Evolutionary conservation across 2,329 filamentous ascomycete species (phyloP).

Genomic region (Hortaea sp.): DNA sequence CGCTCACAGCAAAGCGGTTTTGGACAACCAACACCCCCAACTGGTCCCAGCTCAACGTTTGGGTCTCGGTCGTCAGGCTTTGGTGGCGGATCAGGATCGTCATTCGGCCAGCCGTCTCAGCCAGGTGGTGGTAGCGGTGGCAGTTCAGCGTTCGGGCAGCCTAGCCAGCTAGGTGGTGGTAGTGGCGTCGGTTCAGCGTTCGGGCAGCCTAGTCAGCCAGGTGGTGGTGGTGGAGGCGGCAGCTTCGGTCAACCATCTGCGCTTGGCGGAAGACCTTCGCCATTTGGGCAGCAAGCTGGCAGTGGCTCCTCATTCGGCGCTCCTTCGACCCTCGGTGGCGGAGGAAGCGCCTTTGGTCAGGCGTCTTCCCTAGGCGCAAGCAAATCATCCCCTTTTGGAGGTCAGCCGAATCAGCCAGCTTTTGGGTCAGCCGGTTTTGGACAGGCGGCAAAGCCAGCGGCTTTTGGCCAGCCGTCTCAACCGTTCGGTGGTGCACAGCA

Average conservation of each 20-base stretch:
- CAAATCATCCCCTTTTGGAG: conserved; percentile 13
- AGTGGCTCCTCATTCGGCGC: conserved; percentile 9
- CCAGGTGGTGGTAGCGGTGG: not conserved
- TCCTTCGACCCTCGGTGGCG: conserved; percentile 3
- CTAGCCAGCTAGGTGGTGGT: conserved; percentile 5
- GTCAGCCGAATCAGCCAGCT: conserved; percentile 15
- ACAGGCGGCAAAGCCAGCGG: conserved; percentile 15
- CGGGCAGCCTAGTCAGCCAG: conserved; percentile 6
- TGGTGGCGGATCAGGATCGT: not conserved
- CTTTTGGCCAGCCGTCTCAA: conserved; percentile 28
- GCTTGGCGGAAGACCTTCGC: conserved; percentile 8
- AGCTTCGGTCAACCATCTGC: not conserved
- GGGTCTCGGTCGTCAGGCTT: conserved; percentile 1
- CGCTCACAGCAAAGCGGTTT: not conserved
- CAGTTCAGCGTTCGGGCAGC: conserved; percentile 13
- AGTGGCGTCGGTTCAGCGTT: conserved; percentile 6
- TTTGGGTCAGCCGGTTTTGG: conserved; percentile 19
- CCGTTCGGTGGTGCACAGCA: conserved; percentile 10
- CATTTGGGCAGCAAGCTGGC: conserved; percentile 5
- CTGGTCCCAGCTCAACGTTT: conserved; percentile 27
- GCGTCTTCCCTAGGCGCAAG: conserved; percentile 9
- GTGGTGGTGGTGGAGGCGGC: not conserved
- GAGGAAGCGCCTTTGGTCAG: conserved; percentile 20
- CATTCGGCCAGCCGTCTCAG: not conserved
- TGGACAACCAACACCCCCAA: not conserved